These are phyloP conservation scores for Henckelia pumila DNA, from an alignment of 257 asterid species.

Conservation along the genomic window DNA sequence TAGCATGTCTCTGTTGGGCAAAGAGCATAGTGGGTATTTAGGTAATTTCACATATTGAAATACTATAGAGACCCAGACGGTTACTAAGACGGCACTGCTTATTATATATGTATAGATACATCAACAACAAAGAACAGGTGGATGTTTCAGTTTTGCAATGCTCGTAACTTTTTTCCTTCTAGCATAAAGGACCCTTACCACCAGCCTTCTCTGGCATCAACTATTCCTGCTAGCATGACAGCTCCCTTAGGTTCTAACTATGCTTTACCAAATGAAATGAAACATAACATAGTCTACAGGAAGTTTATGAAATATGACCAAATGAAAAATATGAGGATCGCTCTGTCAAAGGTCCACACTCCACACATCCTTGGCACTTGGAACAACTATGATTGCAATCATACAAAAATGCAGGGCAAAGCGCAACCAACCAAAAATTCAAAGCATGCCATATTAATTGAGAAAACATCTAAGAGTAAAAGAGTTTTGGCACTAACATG, in stretches of 20 bases:
- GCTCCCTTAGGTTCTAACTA: conserved; percentile 1
- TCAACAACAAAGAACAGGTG: no score
- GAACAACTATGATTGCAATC: conserved; percentile 6
- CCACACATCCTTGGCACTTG: conserved; percentile 1
- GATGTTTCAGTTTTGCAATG: no score
- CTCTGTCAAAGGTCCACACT: conserved; percentile 1
- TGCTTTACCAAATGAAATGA: background rate
- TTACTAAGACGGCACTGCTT: background rate
- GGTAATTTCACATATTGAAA: background rate
- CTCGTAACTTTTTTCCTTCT: no score
- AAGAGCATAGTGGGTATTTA: background rate
- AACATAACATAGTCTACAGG: conserved; percentile 6
- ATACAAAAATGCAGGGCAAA: conserved; percentile 18
- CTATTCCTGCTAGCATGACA: conserved; percentile 2
- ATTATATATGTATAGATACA: no score
- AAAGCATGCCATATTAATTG: conserved; percentile 14
- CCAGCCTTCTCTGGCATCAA: conserved; percentile 17
- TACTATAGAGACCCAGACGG: background rate
- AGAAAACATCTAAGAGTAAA: conserved; percentile 12
- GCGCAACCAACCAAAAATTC: conserved; percentile 23
- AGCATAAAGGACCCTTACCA: conserved; percentile 9
- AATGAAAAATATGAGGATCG: conserved; percentile 12
- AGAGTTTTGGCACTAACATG: conserved; percentile 51
- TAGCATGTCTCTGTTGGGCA: no score
- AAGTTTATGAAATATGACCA: background rate